Conservation (phyloP, 192 early-diverging fungal species). For the Lobosporangium transversale region DNA sequence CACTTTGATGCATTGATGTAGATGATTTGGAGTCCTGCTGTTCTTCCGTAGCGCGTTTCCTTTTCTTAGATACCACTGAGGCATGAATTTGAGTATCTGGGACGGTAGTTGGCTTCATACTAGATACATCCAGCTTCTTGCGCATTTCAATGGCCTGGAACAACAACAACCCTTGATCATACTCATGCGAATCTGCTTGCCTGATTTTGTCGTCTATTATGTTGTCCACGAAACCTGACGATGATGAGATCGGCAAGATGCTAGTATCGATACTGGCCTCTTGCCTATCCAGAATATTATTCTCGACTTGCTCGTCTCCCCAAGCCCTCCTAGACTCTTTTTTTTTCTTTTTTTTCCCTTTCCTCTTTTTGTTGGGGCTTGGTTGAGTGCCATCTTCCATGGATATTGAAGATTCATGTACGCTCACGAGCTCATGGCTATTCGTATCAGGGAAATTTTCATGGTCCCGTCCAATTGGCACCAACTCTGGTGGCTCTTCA, state of each 20-base stretch:
- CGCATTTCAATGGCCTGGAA: constrained; percentile 28
- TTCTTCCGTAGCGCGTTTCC: constrained; percentile 4
- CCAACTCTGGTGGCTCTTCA: constrained; percentile 28
- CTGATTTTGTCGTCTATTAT: neutral
- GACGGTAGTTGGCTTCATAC: neutral
- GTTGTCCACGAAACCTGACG: neutral
- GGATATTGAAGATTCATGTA: neutral
- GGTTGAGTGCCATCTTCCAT: neutral
- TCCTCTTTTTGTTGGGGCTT: neutral
- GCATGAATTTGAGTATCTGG: constrained; percentile 11
- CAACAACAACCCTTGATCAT: constrained; percentile 6
- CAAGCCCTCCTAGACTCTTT: neutral
- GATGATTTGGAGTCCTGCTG: neutral
- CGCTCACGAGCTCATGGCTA: neutral
- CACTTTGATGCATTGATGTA: neutral
- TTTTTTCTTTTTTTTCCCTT: neutral
- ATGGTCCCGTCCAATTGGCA: neutral
- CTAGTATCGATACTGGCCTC: neutral
- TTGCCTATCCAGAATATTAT: neutral
- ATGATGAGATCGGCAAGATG: neutral
- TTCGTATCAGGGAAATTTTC: neutral
- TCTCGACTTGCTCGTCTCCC: neutral
- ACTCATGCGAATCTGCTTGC: neutral
- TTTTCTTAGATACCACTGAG: constrained; percentile 19
- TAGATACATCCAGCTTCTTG: constrained; percentile 19